Evolutionary conservation across 306 rosid species (phyloP), one percentile per base, ranked within the genome.

Genomic region (Argentina anserina): DNA sequence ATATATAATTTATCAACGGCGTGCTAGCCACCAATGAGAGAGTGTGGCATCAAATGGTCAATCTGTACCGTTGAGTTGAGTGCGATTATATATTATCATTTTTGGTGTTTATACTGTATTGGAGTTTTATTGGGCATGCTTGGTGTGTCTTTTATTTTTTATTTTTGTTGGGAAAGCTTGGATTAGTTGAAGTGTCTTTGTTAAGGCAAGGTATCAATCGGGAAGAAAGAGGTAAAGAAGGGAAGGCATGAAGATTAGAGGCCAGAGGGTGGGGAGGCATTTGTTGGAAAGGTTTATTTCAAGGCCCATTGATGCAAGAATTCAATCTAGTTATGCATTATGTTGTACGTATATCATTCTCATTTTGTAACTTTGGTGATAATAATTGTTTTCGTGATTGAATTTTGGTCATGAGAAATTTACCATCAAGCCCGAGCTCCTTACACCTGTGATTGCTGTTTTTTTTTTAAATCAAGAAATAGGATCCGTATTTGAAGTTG

Each of bases 51-150:
- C 42, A 46, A 39, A 3, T 31, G 31, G 61, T 42, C 55, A 43
- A 63, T 78, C 45, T 55, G 12, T 40, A 49, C 77, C 29, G 11
- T 63, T 15, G 58, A 52, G 11, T 63, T 15, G 58, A 52, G 58
- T n/a, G 37, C 8, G 33, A 29, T 14, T 21, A 25, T 34, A 34
- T 28, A n/a, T 40, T 58, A 72, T 36, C 53, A 59, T 60, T 47
- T 31, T 25, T 7, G 29, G 33, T 25, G 21, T 46, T 55, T 70
- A 14, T 17, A 31, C 20, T n/a, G n/a, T n/a, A n/a, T 59, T 9
- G 31, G 61, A 7, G 7, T 25, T 21, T 21, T n/a, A 23, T 50
- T 50, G 23, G 15, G 21, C 36, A 56, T 26, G 36, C 63, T 39
- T 15, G 20, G 36, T 1, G 74, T 7, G 31, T 23, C 37, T 21